Base-by-base conservation (phyloP, 495 filamentous ascomycete species). In the Parmelia sp. region DNA sequence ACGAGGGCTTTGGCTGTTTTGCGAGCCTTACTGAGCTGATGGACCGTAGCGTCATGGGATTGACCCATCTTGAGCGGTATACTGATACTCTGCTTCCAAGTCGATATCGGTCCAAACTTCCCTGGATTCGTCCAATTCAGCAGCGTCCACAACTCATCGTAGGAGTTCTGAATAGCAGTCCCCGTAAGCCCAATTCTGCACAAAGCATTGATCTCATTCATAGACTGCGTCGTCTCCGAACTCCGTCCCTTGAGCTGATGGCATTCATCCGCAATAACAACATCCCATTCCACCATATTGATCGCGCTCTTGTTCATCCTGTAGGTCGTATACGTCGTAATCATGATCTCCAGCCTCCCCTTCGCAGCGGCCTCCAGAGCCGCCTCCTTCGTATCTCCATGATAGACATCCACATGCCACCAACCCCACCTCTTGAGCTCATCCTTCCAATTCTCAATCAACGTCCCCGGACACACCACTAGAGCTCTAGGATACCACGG, bases 121-220 rank as follows among this genome's bases (percentile, higher is more conserved):
- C 94, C 95, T 1, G 94, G 94, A 70, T 96, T 96, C 1, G 92
- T 91, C 94, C 94, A 98, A 75, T 97, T 97, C 17, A 98, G 77
- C 5, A 98, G 79, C 5, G 91, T 94, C 94, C 94, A 98, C 2
- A 98, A 82, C 74, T 98, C 95, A 70, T 96, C 90, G 72, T 98
- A 98, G 68, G 91, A 93, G 73, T 98, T 98, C 65, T 98, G 94
- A 23, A 98, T 97, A 12, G 95, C 95, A 8, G 94, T 98, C 10
- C 94, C 94, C 0, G 95, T 97, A 31, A 98, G 77, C 0, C 94
- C 94, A 63, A 98, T 94, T 29, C 94, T 81, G 70, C 95, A 97
- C 31, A 98, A 83, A 14, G 94, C 84, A 70, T 98, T 98, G 68
- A 97, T 80, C 61, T 91, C 82, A 67, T 95, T 92, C 90, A 98